Base-by-base conservation (phyloP, 495 filamentous ascomycete species). In the Hyaloscypha finlandica region DNA sequence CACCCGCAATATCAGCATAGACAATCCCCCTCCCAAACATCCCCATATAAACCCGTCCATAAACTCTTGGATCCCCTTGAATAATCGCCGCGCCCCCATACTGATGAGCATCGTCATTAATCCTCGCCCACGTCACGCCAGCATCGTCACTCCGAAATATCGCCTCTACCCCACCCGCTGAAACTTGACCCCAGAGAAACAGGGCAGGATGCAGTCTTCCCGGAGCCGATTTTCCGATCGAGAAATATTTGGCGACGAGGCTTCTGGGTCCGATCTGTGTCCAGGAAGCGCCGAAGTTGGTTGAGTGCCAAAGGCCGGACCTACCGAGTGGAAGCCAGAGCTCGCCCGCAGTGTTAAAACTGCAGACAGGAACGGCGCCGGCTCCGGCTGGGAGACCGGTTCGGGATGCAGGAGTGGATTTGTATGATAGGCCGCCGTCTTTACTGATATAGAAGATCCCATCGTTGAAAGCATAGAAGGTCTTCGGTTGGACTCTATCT, bases 401-500 rank as follows among this genome's bases (percentile, higher is more conserved):
- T 9, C 37, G 52, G 4, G 42, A 54, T 39, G 59, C 59, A 14
- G 59, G n/a, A 11, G 5, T 63, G 6, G 61, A 63, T 20, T 63
- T 55, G 48, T 63, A 63, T 19, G 61, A 63, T 37, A 63, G 8
- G 14, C 61, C 61, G 11, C 61, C 61, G 29, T 63, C 61, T 9
- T 33, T 63, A 31, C 61, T 63, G 32, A 63, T 63, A 25, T 63
- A 63, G 22, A 31, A 63, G 45, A 55, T 30, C 2, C 61, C 61
- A 37, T 53, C 61, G 16, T 63, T 39, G 25, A 51, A 48, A 32
- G 61, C 61, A 55, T 63, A 63, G n/a, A 63, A 63, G 42, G 61
- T 63, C 31, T 63, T 63, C 11, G 61, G 61, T 35, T 63, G 61
- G 20, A 63, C 61, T 55, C 42, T 63, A 37, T 63, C 61, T 48